Percentiles rank a stretch among this genome's conserved stretches.
Conservation (phyloP, 2,329 filamentous ascomycete genomes). For the Talaromyces sp. region DNA sequence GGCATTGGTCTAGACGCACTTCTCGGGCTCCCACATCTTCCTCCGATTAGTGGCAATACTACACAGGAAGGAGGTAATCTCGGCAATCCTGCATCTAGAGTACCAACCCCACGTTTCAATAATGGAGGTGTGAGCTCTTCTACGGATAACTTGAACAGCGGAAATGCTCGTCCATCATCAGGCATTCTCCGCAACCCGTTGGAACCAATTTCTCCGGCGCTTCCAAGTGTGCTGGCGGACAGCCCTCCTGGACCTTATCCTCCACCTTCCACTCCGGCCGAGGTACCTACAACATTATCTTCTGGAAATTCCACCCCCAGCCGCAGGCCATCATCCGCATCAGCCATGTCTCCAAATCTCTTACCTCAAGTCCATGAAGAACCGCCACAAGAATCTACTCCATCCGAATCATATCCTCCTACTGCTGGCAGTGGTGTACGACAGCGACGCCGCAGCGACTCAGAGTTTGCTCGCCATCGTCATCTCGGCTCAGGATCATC, state of each 20-base stretch:
- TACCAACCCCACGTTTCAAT: slow-evolving; percentile 53
- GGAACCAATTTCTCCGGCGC: slow-evolving; percentile 31
- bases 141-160: slow-evolving; percentile 54
- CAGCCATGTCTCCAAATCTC: slow-evolving; percentile 37
- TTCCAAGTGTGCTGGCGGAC: slow-evolving; percentile 50
- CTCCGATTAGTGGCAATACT: slow-evolving; percentile 37
- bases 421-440: slow-evolving; percentile 38
- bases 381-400: slow-evolving; percentile 38
- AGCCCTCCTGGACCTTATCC: slow-evolving; percentile 58
- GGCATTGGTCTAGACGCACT: slow-evolving; percentile 44
- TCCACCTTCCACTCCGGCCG: slow-evolving; percentile 62
- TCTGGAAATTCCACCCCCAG: slow-evolving; percentile 52
- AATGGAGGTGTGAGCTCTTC: slow-evolving; percentile 53
- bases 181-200: slow-evolving; percentile 29
- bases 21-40: slow-evolving; percentile 45
- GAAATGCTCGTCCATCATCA: slow-evolving; percentile 34
- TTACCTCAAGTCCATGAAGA: slow-evolving; percentile 42
- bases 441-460: slow-evolving; percentile 57
- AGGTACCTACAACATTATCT: slow-evolving; percentile 52
- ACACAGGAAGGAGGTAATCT: slow-evolving; percentile 43
- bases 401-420: slow-evolving; percentile 31
- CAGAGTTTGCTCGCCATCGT: slow-evolving; percentile 55
- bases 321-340: slow-evolving; percentile 48
- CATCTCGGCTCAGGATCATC: slow-evolving; percentile 60
- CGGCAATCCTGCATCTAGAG: slow-evolving; percentile 52